phyloP scores from a whole-genome alignment of 495 filamentous ascomycete genomes.

The Cercophora newfieldiana region DNA sequence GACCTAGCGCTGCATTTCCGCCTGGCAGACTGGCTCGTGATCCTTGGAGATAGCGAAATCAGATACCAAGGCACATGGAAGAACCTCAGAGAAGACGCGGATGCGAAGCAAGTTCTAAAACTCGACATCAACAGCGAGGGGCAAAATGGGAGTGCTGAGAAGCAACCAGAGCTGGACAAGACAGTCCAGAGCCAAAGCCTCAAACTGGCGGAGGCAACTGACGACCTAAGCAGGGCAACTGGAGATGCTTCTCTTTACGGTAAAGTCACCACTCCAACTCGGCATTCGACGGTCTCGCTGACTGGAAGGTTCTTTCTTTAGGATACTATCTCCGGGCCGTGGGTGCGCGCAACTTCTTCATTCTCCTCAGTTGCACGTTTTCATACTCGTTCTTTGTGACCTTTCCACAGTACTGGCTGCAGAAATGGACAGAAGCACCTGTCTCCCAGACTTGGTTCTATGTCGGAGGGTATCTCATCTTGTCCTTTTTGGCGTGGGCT shows the following conservation, averaged over 20 bases:
- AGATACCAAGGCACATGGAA: conserved; percentile 28
- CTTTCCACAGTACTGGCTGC: conserved; percentile 43
- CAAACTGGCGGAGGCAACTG: conserved; percentile 5
- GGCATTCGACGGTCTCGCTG: not conserved
- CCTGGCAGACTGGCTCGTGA: conserved; percentile 25
- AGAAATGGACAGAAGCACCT: conserved; percentile 38
- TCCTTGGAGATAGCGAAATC: conserved; percentile 26
- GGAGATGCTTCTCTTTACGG: conserved; percentile 32
- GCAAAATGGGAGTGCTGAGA: not conserved
- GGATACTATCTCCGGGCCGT: conserved; percentile 59
- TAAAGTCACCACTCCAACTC: conserved; percentile 1
- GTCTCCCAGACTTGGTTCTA: conserved; percentile 26
- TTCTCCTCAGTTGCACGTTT: conserved; percentile 37
- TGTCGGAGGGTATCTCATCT: conserved; percentile 30
- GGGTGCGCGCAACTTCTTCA: conserved; percentile 47
- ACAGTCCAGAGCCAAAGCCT: conserved; percentile 1
- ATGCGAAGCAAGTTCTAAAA: conserved; percentile 18
- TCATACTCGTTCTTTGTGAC: conserved; percentile 39
- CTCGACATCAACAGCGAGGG: conserved; percentile 11
- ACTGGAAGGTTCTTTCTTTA: conserved; percentile 10
- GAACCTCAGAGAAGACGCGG: conserved; percentile 17
- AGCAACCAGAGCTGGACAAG: not conserved
- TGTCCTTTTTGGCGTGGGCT: conserved; percentile 34
- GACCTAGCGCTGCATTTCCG: conserved; percentile 24
- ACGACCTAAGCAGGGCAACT: conserved; percentile 20